These are phyloP conservation scores for Gastrolobium bilobum DNA, from an alignment of 306 rosid species.

Conservation along the genomic window DNA sequence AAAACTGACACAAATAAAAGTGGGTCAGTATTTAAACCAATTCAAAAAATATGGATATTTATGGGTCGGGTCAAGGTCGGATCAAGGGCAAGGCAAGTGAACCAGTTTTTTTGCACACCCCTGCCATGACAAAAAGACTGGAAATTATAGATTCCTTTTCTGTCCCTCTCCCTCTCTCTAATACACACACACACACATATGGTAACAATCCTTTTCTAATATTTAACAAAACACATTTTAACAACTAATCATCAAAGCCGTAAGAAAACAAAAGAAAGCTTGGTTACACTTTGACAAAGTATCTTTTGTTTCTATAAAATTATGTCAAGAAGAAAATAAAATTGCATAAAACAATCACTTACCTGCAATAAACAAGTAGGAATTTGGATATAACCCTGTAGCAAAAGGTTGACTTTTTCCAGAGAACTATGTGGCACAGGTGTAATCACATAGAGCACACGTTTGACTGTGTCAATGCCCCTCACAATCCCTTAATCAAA, in stretches of 20 bases:
- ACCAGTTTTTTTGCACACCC: too few species aligned
- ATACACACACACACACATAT: too few species aligned
- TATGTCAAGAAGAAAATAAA: constrained; percentile 39
- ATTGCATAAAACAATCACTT: constrained; percentile 42
- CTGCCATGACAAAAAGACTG: not conserved
- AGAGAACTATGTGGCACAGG: constrained; percentile 83
- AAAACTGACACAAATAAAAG: too few species aligned
- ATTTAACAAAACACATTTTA: not conserved
- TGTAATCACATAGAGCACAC: constrained; percentile 80
- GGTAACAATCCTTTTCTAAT: not conserved
- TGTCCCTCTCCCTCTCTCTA: too few species aligned
- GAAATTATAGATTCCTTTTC: not conserved
- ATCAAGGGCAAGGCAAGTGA: too few species aligned
- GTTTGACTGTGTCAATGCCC: constrained; percentile 80
- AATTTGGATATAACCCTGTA: constrained; percentile 86
- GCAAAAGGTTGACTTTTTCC: constrained; percentile 79
- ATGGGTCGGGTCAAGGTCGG: too few species aligned
- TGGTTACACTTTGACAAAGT: constrained; percentile 1
- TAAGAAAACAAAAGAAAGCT: constrained; percentile 3
- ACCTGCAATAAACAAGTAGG: constrained; percentile 89
- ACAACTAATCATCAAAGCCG: constrained; percentile 6
- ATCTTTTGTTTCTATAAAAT: constrained; percentile 29
- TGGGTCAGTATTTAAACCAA: too few species aligned
- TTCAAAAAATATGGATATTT: too few species aligned
- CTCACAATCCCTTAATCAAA: constrained; percentile 85